These are phyloP conservation scores for Dissoconium aciculare DNA, from an alignment of 2,329 filamentous ascomycete genomes.

Conservation along the genomic window DNA sequence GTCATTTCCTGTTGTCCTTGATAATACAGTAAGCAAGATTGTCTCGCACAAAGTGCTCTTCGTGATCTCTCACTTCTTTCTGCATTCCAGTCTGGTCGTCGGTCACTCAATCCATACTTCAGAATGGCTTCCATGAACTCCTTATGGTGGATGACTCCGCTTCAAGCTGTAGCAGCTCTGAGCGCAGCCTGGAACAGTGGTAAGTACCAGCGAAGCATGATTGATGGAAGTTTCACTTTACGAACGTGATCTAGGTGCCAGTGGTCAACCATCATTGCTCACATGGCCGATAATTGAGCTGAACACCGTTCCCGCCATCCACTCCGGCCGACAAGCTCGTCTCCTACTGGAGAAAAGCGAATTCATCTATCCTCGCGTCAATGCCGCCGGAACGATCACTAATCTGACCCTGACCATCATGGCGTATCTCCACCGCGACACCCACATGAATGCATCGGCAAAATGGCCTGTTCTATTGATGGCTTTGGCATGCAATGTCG, in stretches of 20 bases:
- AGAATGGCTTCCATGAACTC: slow-evolving; percentile 16
- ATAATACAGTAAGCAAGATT: too few species aligned
- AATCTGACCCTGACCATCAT: slow-evolving; percentile 18
- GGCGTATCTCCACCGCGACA: slow-evolving; percentile 16
- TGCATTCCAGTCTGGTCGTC: too few species aligned
- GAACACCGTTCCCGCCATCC: slow-evolving; percentile 14
- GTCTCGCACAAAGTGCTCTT: too few species aligned
- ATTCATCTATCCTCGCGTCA: slow-evolving; percentile 21
- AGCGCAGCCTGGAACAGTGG: slow-evolving; percentile 21
- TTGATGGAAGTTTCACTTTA: too few species aligned
- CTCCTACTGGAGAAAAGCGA: slow-evolving; percentile 21
- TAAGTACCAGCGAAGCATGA: too few species aligned
- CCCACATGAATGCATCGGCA: slow-evolving; percentile 8
- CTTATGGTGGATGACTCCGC: slow-evolving; percentile 20
- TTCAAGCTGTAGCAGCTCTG: slow-evolving; percentile 18
- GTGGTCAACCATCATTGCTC: slow-evolving; percentile 21
- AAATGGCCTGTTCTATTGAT: slow-evolving; percentile 16
- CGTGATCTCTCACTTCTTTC: too few species aligned
- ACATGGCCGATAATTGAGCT: slow-evolving; percentile 20
- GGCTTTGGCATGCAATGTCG: slow-evolving; percentile 14
- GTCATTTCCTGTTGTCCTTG: too few species aligned
- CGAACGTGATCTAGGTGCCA: too few species aligned
- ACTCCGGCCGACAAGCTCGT: slow-evolving; percentile 17
- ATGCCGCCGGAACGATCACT: slow-evolving; percentile 18
- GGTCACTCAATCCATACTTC: slow-evolving; percentile 24